Evolutionary conservation across 1,284 basidiomycete genomes (phyloP), one percentile per base, ranked within the genome.

Genomic region (Meira nashicola): DNA sequence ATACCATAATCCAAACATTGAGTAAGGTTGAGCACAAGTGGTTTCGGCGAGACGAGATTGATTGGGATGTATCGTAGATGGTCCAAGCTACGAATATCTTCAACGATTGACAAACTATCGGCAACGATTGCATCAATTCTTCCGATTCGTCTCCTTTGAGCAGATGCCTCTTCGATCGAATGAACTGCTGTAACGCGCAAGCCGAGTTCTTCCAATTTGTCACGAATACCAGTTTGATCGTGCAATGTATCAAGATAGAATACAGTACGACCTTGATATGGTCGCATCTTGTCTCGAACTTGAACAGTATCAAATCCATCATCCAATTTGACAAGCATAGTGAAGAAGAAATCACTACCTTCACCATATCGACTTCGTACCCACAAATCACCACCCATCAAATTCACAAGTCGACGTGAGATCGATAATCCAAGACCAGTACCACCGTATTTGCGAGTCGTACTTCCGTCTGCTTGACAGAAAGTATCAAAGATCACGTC

Each of bases 401-500:
- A 87, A 65, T 88, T 90, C 51, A 97, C 94, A 19, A 99, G 86
- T 0, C 94, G 88, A 74, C 97, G 76, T 41, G 80, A 81, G 61
- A 81, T 80, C 25, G 70, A 67, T 60, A 98, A 82, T n/a, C 94
- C 95, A 1, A 97, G 84, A 77, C 95, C 95, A 0, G 95, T 98
- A 49, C 94, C 94, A 66, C 94, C 94, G 72, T 97, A 97, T 84
- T 97, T 95, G 39, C 80, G 62, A 43, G 80, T 81, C 11, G 80
- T 81, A 15, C 80, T 81, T 8, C 80, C 95, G 82, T 98, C 95
- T 0, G 95, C 95, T 78, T 98, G 95, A 72, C 92, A 93, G 82
- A 99, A 99, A 4, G 95, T 98, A 79, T 99, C 94, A 80, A 98
- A 99, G 78, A 99, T 99, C 78, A 98, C 83, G 75, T 94, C 94